Percentiles rank a stretch among this genome's conserved stretches.
Conservation (phyloP, 2,329 filamentous ascomycete genomes). For the Tolypocladium ophioglossoides region DNA sequence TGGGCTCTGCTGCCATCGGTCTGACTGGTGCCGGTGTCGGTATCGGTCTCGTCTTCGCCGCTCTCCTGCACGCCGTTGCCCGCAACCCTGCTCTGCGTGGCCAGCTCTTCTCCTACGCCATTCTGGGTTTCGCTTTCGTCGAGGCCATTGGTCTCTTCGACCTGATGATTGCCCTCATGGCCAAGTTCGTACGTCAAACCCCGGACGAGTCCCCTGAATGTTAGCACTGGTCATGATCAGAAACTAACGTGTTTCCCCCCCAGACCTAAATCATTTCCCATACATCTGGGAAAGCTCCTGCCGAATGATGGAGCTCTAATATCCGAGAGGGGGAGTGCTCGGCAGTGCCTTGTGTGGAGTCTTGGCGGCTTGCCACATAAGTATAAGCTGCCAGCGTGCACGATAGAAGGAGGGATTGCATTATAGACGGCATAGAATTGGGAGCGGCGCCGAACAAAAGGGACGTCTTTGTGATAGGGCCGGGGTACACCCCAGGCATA, state of each 20-base stretch:
- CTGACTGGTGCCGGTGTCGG: constrained; percentile 87
- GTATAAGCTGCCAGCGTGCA: constrained; percentile 18
- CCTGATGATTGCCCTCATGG: constrained; percentile 88
- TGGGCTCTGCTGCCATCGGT: constrained; percentile 84
- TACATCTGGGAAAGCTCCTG: constrained; percentile 22
- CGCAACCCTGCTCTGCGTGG: constrained; percentile 91
- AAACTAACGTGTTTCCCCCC: constrained; percentile 2
- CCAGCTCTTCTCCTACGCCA: constrained; percentile 93
- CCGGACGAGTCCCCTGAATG: not conserved
- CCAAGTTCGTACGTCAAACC: constrained; percentile 62
- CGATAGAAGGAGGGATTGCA: constrained; percentile 25
- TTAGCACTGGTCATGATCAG: not conserved
- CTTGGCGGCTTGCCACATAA: constrained; percentile 15
- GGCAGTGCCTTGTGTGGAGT: constrained; percentile 14
- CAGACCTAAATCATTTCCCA: constrained; percentile 27
- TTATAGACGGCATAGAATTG: constrained; percentile 32
- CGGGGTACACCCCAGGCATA: constrained; percentile 20
- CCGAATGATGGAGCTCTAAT: constrained; percentile 24
- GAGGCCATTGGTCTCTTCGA: constrained; percentile 86
- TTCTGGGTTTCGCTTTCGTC: constrained; percentile 92
- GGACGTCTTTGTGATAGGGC: constrained; percentile 23
- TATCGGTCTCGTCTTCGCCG: constrained; percentile 91
- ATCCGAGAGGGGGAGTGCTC: constrained; percentile 17
- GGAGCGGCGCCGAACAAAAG: constrained; percentile 20
- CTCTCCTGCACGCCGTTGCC: constrained; percentile 80